Conservation (phyloP, 2,329 filamentous ascomycete species). For the Cercospora berteroae region DNA sequence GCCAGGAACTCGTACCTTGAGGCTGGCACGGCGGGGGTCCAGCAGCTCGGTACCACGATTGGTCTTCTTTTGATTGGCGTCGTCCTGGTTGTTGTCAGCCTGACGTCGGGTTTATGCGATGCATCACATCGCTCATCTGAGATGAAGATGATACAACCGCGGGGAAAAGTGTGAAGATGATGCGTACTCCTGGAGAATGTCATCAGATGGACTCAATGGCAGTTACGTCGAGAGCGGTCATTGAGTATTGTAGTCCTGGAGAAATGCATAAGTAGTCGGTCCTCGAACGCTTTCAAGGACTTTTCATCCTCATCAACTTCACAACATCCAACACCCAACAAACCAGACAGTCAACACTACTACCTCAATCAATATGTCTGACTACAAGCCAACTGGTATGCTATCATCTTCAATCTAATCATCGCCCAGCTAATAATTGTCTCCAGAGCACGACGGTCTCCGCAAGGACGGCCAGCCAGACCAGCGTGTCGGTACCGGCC, state of each 20-base stretch:
- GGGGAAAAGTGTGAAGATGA: constrained; percentile 2
- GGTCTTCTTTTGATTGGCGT: neutral
- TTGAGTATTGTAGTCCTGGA: neutral
- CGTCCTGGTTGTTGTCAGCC: neutral
- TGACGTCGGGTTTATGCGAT: constrained; percentile 1
- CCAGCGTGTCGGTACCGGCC: constrained; percentile 43
- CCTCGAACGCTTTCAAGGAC: neutral
- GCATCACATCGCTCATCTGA: neutral
- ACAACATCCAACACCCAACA: constrained; percentile 9
- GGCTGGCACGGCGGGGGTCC: neutral
- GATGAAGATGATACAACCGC: neutral
- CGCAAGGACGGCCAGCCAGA: constrained; percentile 46
- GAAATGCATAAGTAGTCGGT: constrained; percentile 12
- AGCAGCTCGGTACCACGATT: constrained; percentile 1
- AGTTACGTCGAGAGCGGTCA: constrained; percentile 13
- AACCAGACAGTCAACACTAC: constrained; percentile 8
- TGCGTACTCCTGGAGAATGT: neutral
- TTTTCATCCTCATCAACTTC: constrained; percentile 6
- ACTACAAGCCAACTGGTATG: constrained; percentile 40
- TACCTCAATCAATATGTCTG: constrained; percentile 32
- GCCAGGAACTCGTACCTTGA: neutral
- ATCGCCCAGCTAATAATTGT: constrained; percentile 3
- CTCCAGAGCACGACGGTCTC: constrained; percentile 43
- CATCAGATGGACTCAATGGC: neutral
- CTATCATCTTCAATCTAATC: neutral